These are phyloP conservation scores for Candida cerambycidarum DNA, from an alignment of 805 yeast genomes.

Conservation along the genomic window DNA sequence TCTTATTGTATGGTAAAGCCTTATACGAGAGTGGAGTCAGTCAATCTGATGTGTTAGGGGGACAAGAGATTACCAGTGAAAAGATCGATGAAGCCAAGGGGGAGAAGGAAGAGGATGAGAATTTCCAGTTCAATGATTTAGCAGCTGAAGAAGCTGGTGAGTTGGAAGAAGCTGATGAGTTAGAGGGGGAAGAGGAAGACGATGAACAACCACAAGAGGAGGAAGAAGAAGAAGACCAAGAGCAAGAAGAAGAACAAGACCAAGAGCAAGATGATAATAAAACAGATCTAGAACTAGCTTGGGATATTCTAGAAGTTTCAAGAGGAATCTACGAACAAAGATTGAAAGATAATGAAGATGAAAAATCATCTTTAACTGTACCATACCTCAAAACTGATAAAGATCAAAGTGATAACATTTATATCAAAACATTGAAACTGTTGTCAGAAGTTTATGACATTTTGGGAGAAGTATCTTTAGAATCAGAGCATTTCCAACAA, in stretches of 20 bases:
- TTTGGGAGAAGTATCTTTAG: conserved; percentile 87
- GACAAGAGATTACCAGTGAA: conserved; percentile 17
- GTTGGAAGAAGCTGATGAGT: conserved; percentile 23
- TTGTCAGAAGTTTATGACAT: conserved; percentile 75
- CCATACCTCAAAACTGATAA: conserved; percentile 34
- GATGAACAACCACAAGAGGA: conserved; percentile 16
- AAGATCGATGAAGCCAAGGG: conserved; percentile 20
- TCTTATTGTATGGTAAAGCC: conserved; percentile 77
- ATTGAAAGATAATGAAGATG: conserved; percentile 21
- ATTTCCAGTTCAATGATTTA: conserved; percentile 25
- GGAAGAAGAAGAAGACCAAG: conserved; percentile 42
- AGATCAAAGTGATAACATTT: conserved; percentile 32
- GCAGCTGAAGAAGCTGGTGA: conserved; percentile 23
- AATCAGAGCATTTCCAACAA: conserved; percentile 82
- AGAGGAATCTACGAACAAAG: conserved; percentile 60
- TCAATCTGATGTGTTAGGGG: conserved; percentile 76
- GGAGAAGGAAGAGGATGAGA: conserved; percentile 22
- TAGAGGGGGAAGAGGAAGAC: conserved; percentile 19
- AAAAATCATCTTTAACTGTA: conserved; percentile 13
- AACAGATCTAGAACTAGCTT: conserved; percentile 80
- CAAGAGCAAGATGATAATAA: conserved; percentile 41
- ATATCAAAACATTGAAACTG: conserved; percentile 44
- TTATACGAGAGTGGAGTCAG: conserved; percentile 74
- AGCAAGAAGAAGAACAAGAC: conserved; percentile 50
- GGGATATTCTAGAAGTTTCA: conserved; percentile 82